These are phyloP conservation scores for Lobosporangium transversale DNA, from an alignment of 192 early-diverging fungal genomes.

Conservation along the genomic window DNA sequence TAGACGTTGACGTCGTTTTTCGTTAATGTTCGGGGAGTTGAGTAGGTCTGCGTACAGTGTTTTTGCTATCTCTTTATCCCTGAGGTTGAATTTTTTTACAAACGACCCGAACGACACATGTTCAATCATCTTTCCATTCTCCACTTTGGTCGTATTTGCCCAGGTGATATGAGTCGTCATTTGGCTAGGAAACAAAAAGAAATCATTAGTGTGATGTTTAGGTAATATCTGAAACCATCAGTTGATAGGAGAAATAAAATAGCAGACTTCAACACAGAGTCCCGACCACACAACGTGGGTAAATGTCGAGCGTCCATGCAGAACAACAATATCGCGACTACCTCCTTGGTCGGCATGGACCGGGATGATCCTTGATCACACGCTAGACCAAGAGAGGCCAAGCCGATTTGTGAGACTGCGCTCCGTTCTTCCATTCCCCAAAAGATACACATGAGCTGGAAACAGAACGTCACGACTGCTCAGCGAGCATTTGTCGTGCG, in stretches of 20 bases:
- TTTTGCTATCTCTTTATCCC: not conserved
- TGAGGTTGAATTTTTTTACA: conserved; percentile 15
- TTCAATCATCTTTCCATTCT: conserved; percentile 6
- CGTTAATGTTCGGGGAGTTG: not conserved
- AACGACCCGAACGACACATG: conserved; percentile 20
- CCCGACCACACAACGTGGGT: conserved; percentile 12
- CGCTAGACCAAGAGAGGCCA: conserved; percentile 9
- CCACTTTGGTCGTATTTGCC: conserved; percentile 7
- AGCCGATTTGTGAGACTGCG: conserved; percentile 1
- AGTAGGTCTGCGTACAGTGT: not conserved
- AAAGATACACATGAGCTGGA: conserved; percentile 2
- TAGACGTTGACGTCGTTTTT: conserved; percentile 4
- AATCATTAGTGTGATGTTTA: not conserved
- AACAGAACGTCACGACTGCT: conserved; percentile 16
- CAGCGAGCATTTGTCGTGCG: conserved; percentile 14
- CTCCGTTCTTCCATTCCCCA: conserved; percentile 5
- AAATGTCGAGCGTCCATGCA: conserved; percentile 17
- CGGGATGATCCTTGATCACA: conserved; percentile 20
- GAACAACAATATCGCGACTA: conserved; percentile 24
- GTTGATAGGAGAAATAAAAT: not conserved
- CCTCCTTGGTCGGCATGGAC: conserved; percentile 10
- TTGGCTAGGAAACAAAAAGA: not conserved
- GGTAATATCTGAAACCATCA: not conserved
- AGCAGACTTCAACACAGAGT: conserved; percentile 16
- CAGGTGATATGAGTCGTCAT: conserved; percentile 7